A percentile compares a stretch with the other conserved stretches of the same genome.
phyloP scores from a whole-genome alignment of 2,329 filamentous ascomycete species.

The Elsinoe necatrix region DNA sequence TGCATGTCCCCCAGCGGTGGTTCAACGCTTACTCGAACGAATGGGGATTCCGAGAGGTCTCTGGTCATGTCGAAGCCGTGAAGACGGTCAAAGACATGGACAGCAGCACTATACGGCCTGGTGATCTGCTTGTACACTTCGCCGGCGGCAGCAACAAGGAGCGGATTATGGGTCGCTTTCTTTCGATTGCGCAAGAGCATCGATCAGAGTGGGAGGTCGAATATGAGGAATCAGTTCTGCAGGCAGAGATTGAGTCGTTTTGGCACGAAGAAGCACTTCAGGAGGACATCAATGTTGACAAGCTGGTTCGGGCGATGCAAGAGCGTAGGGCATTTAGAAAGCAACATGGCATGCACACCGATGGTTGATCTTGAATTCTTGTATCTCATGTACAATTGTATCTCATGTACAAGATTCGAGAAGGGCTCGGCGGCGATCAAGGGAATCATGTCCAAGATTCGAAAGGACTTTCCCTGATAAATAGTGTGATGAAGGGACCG shows the following conservation, averaged over 20 bases:
- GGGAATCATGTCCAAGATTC: not conserved
- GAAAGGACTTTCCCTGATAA: not conserved
- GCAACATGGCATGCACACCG: not conserved
- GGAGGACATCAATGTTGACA: not conserved
- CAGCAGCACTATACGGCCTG: conserved; percentile 30
- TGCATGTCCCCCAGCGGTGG: conserved; percentile 32
- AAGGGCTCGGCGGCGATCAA: not conserved
- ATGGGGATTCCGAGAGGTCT: conserved; percentile 16
- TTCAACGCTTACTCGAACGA: conserved; percentile 38
- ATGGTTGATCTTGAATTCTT: not conserved
- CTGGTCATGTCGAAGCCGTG: not conserved
- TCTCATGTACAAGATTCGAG: too few relatives aligned
- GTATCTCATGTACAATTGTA: not conserved
- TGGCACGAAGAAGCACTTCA: not conserved
- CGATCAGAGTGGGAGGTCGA: conserved; percentile 34
- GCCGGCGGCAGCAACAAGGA: conserved; percentile 31
- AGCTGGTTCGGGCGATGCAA: not conserved
- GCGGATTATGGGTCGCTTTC: conserved; percentile 31
- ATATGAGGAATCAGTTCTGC: not conserved
- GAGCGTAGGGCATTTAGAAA: not conserved
- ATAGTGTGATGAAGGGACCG: not conserved
- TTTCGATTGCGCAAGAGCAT: conserved; percentile 30
- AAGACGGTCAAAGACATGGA: conserved; percentile 27
- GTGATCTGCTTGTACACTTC: conserved; percentile 38
- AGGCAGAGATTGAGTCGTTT: not conserved